A percentile compares a stretch with the other conserved stretches of the same genome.
Evolutionary conservation across 192 early-diverging fungal genomes (phyloP).

Genomic region (Coemansia sp.): DNA sequence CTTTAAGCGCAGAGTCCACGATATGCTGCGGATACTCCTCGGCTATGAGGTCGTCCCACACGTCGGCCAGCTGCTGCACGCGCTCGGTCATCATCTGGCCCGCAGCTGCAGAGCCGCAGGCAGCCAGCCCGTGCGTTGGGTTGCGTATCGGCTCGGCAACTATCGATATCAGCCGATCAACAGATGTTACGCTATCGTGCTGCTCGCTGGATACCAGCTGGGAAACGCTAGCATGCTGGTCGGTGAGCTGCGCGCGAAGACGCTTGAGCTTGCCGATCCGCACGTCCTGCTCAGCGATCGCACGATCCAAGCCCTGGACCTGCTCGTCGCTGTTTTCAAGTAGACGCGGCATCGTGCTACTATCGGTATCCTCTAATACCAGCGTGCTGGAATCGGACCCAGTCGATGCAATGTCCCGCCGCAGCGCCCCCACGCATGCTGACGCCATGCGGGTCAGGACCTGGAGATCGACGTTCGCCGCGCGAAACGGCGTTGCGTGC

Average conservation of each 20-base stretch:
- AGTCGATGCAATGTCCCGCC: conserved; percentile 2
- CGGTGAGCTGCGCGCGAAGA: conserved; percentile 24
- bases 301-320: conserved; percentile 6
- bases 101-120: background rate
- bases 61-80: conserved; percentile 14
- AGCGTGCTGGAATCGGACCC: background rate
- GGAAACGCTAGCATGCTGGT: conserved; percentile 10
- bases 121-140: background rate
- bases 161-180: background rate
- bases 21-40: conserved; percentile 13
- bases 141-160: background rate
- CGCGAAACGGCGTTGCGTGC: conserved; percentile 27
- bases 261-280: conserved; percentile 25
- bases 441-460: conserved; percentile 37
- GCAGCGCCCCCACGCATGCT: conserved; percentile 22
- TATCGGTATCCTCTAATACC: background rate
- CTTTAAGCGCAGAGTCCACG: background rate
- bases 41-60: conserved; percentile 20
- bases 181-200: background rate
- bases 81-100: conserved; percentile 8
- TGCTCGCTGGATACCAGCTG: background rate
- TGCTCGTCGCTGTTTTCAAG: background rate
- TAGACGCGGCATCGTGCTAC: background rate
- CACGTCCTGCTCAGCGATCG: conserved; percentile 7
- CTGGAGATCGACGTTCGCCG: conserved; percentile 28